Percentiles rank a stretch among this genome's conserved stretches.
phyloP scores from a whole-genome alignment of 768 basidiomycete genomes.

The Amanita rimosa region DNA sequence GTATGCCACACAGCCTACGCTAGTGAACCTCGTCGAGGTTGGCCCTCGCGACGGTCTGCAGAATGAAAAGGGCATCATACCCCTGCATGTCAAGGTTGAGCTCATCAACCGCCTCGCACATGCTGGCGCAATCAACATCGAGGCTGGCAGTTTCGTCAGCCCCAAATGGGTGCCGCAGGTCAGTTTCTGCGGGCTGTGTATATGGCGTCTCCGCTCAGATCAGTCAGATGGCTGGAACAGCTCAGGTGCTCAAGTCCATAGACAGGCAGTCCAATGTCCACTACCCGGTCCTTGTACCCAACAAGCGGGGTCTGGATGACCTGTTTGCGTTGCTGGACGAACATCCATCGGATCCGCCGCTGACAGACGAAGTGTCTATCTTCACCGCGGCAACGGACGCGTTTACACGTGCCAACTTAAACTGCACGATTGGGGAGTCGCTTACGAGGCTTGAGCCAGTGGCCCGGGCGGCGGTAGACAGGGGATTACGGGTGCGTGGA shows the following conservation, averaged over 20 bases:
- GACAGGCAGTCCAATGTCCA: constrained; percentile 41
- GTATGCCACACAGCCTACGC: constrained; percentile 16
- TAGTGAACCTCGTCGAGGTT: constrained; percentile 75
- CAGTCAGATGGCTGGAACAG: constrained; percentile 76
- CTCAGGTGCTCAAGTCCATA: constrained; percentile 55
- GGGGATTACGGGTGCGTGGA: constrained; percentile 63
- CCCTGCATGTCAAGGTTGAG: constrained; percentile 65
- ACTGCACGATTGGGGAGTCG: constrained; percentile 62
- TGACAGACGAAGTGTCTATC: constrained; percentile 77
- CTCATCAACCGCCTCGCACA: constrained; percentile 64
- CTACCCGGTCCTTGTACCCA: constrained; percentile 77
- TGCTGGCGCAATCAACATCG: constrained; percentile 62
- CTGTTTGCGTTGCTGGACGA: constrained; percentile 46
- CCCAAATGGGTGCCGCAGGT: constrained; percentile 92
- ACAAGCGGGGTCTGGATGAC: constrained; percentile 63
- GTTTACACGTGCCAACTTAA: constrained; percentile 80
- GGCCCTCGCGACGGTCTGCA: constrained; percentile 88
- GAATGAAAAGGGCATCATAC: constrained; percentile 70
- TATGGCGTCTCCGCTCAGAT: not conserved
- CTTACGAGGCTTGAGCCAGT: constrained; percentile 54
- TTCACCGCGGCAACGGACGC: constrained; percentile 85
- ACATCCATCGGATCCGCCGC: constrained; percentile 25
- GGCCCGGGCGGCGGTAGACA: constrained; percentile 42
- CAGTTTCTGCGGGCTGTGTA: constrained; percentile 5
- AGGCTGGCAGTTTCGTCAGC: constrained; percentile 86